phyloP scores from a whole-genome alignment of 139 green algal species.

The Chlamydomonas applanata region DNA sequence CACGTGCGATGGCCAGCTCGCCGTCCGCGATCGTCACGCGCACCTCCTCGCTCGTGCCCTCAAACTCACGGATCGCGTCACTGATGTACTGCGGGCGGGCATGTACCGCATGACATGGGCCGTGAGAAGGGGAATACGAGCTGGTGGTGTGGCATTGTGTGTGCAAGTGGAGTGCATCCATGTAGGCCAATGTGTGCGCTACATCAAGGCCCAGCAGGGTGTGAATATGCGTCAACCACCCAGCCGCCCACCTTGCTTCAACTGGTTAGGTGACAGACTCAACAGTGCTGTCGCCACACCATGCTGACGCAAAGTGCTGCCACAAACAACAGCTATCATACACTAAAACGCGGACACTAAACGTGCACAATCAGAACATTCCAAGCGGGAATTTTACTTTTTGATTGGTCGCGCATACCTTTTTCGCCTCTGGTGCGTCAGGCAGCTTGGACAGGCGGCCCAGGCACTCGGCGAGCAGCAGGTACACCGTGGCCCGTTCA shows the following conservation, averaged over 20 bases:
- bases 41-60: slow-evolving; percentile 64
- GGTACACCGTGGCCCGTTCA: slow-evolving; percentile 67
- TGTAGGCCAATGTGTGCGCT: no score
- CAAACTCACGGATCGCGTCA: slow-evolving; percentile 66
- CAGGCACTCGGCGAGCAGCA: slow-evolving; percentile 62
- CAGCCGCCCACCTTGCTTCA: no score
- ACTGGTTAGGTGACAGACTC: background rate
- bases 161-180: background rate
- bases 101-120: background rate
- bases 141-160: background rate
- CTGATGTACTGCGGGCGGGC: slow-evolving; percentile 48
- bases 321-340: background rate
- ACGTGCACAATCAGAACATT: background rate
- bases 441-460: slow-evolving; percentile 43
- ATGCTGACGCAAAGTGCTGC: background rate
- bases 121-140: background rate
- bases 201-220: no score
- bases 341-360: slow-evolving; percentile 3
- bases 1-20: slow-evolving; percentile 55
- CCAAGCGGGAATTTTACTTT: no score
- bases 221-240: no score
- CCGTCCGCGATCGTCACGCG: slow-evolving; percentile 67
- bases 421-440: slow-evolving; percentile 69
- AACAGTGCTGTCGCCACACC: background rate
- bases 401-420: no score